Evolutionary conservation across 2,329 filamentous ascomycete genomes (phyloP), one percentile per base, ranked within the genome.

Genomic region (Fusarium longipes): DNA sequence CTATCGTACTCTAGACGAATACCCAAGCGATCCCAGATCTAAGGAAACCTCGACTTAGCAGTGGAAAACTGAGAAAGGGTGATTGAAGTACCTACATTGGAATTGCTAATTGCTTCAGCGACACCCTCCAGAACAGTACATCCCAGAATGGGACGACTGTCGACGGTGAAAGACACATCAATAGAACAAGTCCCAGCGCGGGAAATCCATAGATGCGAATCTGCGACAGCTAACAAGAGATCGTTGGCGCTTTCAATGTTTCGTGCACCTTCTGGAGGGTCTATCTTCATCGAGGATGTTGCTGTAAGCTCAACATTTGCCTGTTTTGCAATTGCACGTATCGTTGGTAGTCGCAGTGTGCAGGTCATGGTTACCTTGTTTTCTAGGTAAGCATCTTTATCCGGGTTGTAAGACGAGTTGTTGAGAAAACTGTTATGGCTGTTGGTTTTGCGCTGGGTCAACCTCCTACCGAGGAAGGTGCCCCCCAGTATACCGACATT

Each of bases 1-100:
- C 47, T 44, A n/a, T 69, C 57, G n/a, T 63, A 54, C 17, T 72
- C 68, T 5, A 80, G 56, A 7, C 59, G 68, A 35, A 80, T 33
- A 2, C 75, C 73, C 1, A 79, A 57, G 5, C 72, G 70, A 51
- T 65, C 38, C 77, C 78, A 79, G 6, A 77, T 27, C 77, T 79
- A 33, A 8, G 22, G 36, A 8, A 25, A n/a, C 12, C 30, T 20
- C 9, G 8, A 32, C 42, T 48, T 32, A 53, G 38, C 38, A 14
- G 10, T 55, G 17, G 27, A 14, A 14, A 15, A 17, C 9, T 17
- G 9, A 27, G 15, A 5, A 8, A 27, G 8, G 3, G 24, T 17
- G 14, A 20, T 9, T 24, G 8, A 35, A 63, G n/a, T 70, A 78
- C 78, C 18, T 70, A 78, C 78, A 18, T 78, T 58, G 14, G 67